A percentile compares a stretch with the other conserved stretches of the same genome.
Conservation (phyloP, 139 green algal species). For the Nannochloris sp. region DNA sequence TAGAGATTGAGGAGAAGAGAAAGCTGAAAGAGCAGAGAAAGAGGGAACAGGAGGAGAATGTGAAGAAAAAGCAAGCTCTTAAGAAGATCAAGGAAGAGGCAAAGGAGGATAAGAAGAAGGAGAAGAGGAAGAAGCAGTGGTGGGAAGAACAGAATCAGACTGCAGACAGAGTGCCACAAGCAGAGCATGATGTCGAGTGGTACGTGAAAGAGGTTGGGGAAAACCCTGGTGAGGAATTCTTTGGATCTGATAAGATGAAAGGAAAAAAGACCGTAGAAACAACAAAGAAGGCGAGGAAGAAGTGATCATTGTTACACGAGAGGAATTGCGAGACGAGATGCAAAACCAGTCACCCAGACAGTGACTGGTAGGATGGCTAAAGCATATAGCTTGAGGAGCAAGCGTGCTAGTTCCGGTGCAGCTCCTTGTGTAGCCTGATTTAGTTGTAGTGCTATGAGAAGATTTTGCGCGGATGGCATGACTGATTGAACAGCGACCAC, state of each 20-base stretch:
- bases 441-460: conserved; percentile 50
- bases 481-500: conserved; percentile 36
- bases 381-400: conserved; percentile 47
- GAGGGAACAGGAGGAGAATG: conserved; percentile 61
- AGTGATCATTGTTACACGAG: conserved; percentile 11
- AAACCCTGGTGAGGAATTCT: not conserved
- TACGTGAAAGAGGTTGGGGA: conserved; percentile 38
- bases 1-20: conserved; percentile 30
- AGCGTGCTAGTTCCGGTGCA: conserved; percentile 27
- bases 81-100: conserved; percentile 19
- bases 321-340: conserved; percentile 21
- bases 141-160: conserved; percentile 9
- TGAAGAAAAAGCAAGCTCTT: conserved; percentile 42
- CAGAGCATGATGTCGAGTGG: conserved; percentile 56
- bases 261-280: not conserved
- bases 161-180: conserved; percentile 9
- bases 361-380: conserved; percentile 33
- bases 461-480: conserved; percentile 55
- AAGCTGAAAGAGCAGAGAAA: conserved; percentile 44
- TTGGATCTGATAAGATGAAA: not conserved
- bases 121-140: conserved; percentile 19
- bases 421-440: conserved; percentile 18
- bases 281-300: conserved; percentile 2
- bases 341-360: conserved; percentile 51
- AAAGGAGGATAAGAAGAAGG: conserved; percentile 15